phyloP scores from a whole-genome alignment of 371 early-diverging fungal species.

The Mucor plumbeus region DNA sequence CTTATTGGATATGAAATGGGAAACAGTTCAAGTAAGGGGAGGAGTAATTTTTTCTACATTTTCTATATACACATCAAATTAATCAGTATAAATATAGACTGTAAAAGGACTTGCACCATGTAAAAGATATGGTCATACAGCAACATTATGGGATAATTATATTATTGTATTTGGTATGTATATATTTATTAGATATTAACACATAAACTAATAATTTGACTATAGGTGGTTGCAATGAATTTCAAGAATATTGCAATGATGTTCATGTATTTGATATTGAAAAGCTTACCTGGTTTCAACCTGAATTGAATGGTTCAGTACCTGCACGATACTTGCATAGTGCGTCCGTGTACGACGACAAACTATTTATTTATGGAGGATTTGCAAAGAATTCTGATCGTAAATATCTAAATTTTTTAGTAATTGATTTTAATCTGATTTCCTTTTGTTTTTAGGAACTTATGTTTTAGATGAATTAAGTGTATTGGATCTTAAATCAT shows the following conservation, averaged over 20 bases:
- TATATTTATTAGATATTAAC: not conserved
- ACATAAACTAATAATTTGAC: not conserved
- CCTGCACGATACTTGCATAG: slow-evolving; percentile 65
- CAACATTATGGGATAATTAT: slow-evolving; percentile 55
- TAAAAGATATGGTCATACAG: slow-evolving; percentile 65
- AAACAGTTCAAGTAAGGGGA: slow-evolving; percentile 48
- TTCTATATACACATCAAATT: not conserved
- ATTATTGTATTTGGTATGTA: slow-evolving; percentile 62
- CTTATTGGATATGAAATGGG: slow-evolving; percentile 55
- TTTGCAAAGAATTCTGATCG: slow-evolving; percentile 64
- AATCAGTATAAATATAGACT: slow-evolving; percentile 30
- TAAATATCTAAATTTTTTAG: slow-evolving; percentile 25
- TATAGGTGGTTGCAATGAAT: slow-evolving; percentile 62
- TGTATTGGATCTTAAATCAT: slow-evolving; percentile 61
- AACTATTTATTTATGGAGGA: slow-evolving; percentile 70
- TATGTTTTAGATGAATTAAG: slow-evolving; percentile 61
- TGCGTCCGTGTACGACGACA: slow-evolving; percentile 63
- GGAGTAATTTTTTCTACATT: slow-evolving; percentile 1
- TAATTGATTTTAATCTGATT: not conserved
- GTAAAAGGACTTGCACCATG: slow-evolving; percentile 57
- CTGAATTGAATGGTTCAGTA: slow-evolving; percentile 54
- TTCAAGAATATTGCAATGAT: slow-evolving; percentile 65
- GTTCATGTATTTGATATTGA: slow-evolving; percentile 63
- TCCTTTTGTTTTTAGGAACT: slow-evolving; percentile 1
- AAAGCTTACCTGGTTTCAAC: slow-evolving; percentile 62